Conservation (phyloP, 805 yeast species). For the Cyberlindnera nakhonratchasimensis region DNA sequence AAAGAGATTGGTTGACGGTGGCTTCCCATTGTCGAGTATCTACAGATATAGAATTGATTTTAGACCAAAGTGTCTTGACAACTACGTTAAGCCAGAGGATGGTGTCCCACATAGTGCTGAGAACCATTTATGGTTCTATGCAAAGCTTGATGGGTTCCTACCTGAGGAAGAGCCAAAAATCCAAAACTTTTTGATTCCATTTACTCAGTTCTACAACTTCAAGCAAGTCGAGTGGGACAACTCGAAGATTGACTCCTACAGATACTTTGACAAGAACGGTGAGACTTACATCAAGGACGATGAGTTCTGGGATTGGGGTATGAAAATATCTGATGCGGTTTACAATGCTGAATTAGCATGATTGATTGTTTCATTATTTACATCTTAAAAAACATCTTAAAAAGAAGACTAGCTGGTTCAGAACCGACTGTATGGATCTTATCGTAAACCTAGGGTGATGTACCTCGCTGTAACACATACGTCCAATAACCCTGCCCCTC, state of each 20-base stretch:
- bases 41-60: constrained; percentile 32
- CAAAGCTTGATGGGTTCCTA: constrained; percentile 23
- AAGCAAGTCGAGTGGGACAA: constrained; percentile 17
- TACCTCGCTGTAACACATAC: no score
- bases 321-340: constrained; percentile 32
- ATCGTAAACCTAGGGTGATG: no score
- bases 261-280: constrained; percentile 30
- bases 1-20: constrained; percentile 22
- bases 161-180: constrained; percentile 29
- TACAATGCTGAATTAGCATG: constrained; percentile 23
- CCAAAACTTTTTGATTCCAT: constrained; percentile 32
- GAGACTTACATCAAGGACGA: constrained; percentile 28
- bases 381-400: neutral
- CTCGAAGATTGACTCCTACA: constrained; percentile 30
- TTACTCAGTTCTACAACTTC: constrained; percentile 30
- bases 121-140: constrained; percentile 16
- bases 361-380: neutral
- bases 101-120: constrained; percentile 15
- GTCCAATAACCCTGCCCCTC: no score
- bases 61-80: constrained; percentile 28
- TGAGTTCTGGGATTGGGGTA: constrained; percentile 36
- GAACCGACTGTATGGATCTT: no score
- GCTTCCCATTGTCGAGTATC: constrained; percentile 27
- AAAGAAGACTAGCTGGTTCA: no score
- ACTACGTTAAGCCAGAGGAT: constrained; percentile 18